A percentile compares a stretch with the other conserved stretches of the same genome.
Conservation (phyloP, 805 yeast genomes). For the Yarrowia divulgata region DNA sequence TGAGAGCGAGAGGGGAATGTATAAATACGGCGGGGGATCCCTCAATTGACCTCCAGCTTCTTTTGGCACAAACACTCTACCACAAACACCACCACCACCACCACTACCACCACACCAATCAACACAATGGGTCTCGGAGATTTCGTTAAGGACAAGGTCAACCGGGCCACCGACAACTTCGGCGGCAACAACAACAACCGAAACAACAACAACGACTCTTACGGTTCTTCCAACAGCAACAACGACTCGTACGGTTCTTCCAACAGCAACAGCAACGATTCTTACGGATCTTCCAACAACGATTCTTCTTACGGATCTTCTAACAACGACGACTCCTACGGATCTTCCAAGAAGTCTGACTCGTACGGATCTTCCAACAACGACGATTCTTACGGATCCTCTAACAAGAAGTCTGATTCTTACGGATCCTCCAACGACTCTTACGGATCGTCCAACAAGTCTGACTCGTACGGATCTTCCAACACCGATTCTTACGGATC, state of each 20-base stretch:
- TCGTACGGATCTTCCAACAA: constrained; percentile 12
- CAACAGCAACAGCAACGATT: constrained; percentile 12
- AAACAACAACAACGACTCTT: constrained; percentile 20
- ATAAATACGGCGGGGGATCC: background rate
- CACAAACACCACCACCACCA: background rate
- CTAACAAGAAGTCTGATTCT: constrained; percentile 23
- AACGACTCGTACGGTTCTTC: constrained; percentile 38
- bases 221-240: constrained; percentile 29
- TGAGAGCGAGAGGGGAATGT: background rate
- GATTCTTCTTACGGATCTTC: constrained; percentile 6
- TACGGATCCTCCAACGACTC: constrained; percentile 32
- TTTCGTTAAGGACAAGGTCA: constrained; percentile 38
- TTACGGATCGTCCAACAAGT: constrained; percentile 38
- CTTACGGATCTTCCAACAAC: constrained; percentile 38
- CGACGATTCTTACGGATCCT: constrained; percentile 38
- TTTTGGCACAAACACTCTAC: background rate
- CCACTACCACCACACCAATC: background rate
- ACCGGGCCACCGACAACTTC: constrained; percentile 28
- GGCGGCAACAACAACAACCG: background rate
- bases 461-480: constrained; percentile 23
- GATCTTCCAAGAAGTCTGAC: constrained; percentile 24
- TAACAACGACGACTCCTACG: constrained; percentile 36
- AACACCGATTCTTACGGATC: constrained; percentile 20
- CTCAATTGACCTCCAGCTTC: background rate
- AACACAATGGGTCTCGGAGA: constrained; percentile 38